These are phyloP conservation scores for Kernera saxatilis DNA, from an alignment of 345 rosid genomes.

Conservation along the genomic window DNA sequence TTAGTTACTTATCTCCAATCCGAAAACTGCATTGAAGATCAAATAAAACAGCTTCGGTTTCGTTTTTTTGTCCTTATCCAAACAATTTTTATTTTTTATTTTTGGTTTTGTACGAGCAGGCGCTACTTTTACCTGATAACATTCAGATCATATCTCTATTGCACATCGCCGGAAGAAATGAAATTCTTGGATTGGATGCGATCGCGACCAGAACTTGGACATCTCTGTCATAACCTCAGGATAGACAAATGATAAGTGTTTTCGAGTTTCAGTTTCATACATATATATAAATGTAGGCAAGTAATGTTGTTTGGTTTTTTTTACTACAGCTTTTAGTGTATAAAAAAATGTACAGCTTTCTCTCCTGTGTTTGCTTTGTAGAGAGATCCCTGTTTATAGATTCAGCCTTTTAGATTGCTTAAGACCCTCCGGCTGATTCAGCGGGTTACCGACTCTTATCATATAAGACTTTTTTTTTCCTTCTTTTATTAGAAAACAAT, in stretches of 20 bases:
- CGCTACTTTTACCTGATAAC: constrained; percentile 84
- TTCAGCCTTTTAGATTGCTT: background rate
- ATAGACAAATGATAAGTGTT: constrained; percentile 49
- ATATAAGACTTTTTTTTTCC: background rate
- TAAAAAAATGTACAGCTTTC: constrained; percentile 19
- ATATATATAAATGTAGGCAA: constrained; percentile 19
- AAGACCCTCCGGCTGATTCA: background rate
- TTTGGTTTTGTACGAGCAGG: constrained; percentile 41
- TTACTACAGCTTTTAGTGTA: constrained; percentile 19
- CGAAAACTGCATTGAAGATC: too few species aligned
- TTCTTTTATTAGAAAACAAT: background rate
- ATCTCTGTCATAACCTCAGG: constrained; percentile 80
- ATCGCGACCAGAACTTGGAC: constrained; percentile 87
- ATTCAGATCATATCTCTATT: constrained; percentile 80
- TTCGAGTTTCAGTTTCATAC: background rate
- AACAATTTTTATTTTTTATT: background rate
- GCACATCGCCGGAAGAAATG: constrained; percentile 51
- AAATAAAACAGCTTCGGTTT: too few species aligned
- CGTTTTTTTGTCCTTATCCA: background rate
- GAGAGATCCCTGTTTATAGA: constrained; percentile 12
- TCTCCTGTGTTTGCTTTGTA: constrained; percentile 23
- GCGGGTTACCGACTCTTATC: constrained; percentile 11
- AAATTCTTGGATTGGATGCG: constrained; percentile 70
- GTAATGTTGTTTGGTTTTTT: constrained; percentile 18
- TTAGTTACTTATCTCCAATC: constrained; percentile 27